Conservation (phyloP, 2,329 filamentous ascomycete genomes). For the Periconia sp. region DNA sequence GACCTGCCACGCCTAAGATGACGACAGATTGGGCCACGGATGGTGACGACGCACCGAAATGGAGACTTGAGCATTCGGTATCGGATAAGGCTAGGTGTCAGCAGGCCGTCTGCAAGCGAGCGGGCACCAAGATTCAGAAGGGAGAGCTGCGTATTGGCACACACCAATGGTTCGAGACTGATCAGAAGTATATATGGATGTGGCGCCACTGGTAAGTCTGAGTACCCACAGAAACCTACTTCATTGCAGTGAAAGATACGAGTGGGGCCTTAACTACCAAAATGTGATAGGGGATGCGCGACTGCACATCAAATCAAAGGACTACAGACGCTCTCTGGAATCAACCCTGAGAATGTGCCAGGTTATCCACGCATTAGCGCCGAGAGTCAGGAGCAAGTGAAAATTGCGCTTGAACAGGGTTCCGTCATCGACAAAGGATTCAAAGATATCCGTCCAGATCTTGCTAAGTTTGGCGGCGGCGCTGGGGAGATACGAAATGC, state of each 20-base stretch:
- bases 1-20: neutral
- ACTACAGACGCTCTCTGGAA: slow-evolving; percentile 62
- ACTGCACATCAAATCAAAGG: slow-evolving; percentile 75
- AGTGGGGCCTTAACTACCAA: too few relatives aligned
- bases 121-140: slow-evolving; percentile 66
- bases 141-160: slow-evolving; percentile 78
- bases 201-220: slow-evolving; percentile 83
- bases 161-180: slow-evolving; percentile 63
- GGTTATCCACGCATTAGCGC: slow-evolving; percentile 71
- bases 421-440: slow-evolving; percentile 83
- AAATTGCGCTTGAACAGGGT: slow-evolving; percentile 71
- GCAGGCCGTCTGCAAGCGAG: slow-evolving; percentile 73
- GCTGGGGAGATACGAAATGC: slow-evolving; percentile 18
- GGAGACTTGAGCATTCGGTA: slow-evolving; percentile 63
- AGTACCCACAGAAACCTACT: too few relatives aligned
- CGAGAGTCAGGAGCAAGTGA: slow-evolving; percentile 75
- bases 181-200: slow-evolving; percentile 64
- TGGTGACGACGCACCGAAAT: slow-evolving; percentile 9
- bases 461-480: slow-evolving; percentile 10
- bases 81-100: slow-evolving; percentile 75
- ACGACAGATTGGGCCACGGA: neutral
- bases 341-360: slow-evolving; percentile 70
- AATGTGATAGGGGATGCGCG: slow-evolving; percentile 85
- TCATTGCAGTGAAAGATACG: too few relatives aligned
- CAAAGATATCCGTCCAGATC: slow-evolving; percentile 70